Percentiles rank a stretch among this genome's conserved stretches.
Evolutionary conservation across 768 basidiomycete species (phyloP).

Genomic region (Calocybe cyanea): DNA sequence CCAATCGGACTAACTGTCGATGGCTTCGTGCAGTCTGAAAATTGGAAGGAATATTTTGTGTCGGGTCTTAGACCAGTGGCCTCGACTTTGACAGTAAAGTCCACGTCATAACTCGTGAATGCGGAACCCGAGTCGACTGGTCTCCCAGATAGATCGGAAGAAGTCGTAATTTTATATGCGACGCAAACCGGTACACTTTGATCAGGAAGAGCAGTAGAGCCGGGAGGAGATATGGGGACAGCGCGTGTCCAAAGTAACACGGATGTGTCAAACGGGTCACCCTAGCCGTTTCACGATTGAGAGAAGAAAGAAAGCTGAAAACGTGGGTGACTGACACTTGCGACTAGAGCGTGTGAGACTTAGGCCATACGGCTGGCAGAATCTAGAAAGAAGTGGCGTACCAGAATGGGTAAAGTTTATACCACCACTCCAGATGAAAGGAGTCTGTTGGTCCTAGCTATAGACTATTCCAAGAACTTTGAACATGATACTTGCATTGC

Average conservation of each 20-base stretch:
- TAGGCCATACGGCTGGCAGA: not conserved
- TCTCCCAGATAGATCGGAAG: constrained; percentile 29
- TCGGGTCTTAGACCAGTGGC: constrained; percentile 46
- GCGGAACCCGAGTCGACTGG: constrained; percentile 43
- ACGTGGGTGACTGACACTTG: constrained; percentile 35
- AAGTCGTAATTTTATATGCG: constrained; percentile 40
- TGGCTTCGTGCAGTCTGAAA: constrained; percentile 50
- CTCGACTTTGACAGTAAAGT: constrained; percentile 62
- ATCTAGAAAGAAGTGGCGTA: constrained; percentile 25
- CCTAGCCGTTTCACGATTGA: constrained; percentile 24
- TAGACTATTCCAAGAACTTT: not conserved
- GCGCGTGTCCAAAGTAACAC: constrained; percentile 61
- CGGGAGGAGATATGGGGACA: constrained; percentile 27
- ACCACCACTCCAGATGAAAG: constrained; percentile 4
- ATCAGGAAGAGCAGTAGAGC: constrained; percentile 32
- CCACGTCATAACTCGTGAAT: constrained; percentile 55
- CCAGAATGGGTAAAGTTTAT: constrained; percentile 6
- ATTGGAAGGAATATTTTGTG: constrained; percentile 52
- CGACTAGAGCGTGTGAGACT: constrained; percentile 26
- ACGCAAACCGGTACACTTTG: constrained; percentile 52
- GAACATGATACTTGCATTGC: constrained; percentile 3
- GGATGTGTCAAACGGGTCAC: constrained; percentile 51
- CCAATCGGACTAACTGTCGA: constrained; percentile 43
- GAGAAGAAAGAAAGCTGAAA: not conserved
- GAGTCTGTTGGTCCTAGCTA: not conserved